phyloP scores from a whole-genome alignment of 2,329 filamentous ascomycete genomes.

The Aspergillus costaricaensis region DNA sequence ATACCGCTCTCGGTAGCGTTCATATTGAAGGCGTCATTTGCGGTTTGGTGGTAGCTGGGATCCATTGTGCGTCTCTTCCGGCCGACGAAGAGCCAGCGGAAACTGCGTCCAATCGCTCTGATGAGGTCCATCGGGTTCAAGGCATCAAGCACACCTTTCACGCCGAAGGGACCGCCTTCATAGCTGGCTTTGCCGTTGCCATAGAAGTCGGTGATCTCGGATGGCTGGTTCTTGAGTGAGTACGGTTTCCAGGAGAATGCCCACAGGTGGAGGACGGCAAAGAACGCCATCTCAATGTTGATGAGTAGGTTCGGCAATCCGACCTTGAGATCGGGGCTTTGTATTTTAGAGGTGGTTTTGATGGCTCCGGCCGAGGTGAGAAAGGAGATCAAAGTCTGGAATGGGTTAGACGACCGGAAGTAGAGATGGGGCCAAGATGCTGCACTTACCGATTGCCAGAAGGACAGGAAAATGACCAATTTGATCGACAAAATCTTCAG shows the following conservation, averaged over 20 bases:
- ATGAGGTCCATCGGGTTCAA: conserved; percentile 81
- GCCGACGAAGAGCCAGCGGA: conserved; percentile 79
- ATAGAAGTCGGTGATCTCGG: conserved; percentile 46
- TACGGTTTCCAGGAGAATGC: conserved; percentile 80
- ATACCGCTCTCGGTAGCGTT: conserved; percentile 21
- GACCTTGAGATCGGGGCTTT: conserved; percentile 75
- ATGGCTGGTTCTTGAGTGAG: conserved; percentile 50
- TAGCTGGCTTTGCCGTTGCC: conserved; percentile 55
- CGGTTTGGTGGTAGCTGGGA: conserved; percentile 39
- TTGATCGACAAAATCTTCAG: conserved; percentile 86
- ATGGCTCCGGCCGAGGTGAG: conserved; percentile 65
- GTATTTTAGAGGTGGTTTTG: conserved; percentile 62
- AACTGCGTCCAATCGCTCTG: conserved; percentile 74
- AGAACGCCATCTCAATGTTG: conserved; percentile 82
- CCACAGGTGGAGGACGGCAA: conserved; percentile 75
- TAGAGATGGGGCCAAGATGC: too few species aligned
- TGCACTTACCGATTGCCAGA: conserved; percentile 69
- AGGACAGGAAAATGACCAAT: conserved; percentile 85
- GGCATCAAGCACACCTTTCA: conserved; percentile 68
- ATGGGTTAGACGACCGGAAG: background rate
- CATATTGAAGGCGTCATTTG: conserved; percentile 28
- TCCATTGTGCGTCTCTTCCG: conserved; percentile 53
- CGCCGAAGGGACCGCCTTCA: conserved; percentile 64
- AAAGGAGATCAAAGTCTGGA: conserved; percentile 59
- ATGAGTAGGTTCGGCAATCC: conserved; percentile 77